phyloP scores from a whole-genome alignment of 495 filamentous ascomycete species.

The Annulohypoxylon nitens region DNA sequence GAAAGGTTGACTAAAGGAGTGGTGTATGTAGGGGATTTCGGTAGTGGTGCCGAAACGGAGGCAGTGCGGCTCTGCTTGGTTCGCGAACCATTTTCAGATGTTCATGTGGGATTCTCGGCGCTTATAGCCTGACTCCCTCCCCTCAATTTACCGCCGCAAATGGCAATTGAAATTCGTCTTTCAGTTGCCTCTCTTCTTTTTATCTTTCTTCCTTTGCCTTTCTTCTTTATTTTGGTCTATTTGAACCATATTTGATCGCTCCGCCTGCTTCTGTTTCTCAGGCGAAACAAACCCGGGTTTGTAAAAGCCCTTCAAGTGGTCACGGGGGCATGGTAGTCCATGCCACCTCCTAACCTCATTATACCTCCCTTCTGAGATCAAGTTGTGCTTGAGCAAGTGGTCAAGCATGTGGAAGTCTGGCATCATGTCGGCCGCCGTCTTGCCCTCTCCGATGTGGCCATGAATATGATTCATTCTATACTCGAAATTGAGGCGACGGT shows the following conservation, averaged over 20 bases:
- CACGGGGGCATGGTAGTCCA: constrained; percentile 37
- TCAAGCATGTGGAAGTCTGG: constrained; percentile 57
- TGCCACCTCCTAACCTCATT: constrained; percentile 22
- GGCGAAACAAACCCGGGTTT: constrained; percentile 7
- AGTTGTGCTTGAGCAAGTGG: constrained; percentile 45
- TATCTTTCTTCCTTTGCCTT: constrained; percentile 16
- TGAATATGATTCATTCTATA: constrained; percentile 62
- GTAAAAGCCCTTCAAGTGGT: constrained; percentile 16
- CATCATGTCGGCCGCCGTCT: constrained; percentile 44
- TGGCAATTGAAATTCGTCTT: neutral
- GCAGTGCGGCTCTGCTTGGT: constrained; percentile 19
- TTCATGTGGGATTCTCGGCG: constrained; percentile 21
- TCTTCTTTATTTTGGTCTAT: constrained; percentile 42
- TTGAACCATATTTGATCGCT: neutral
- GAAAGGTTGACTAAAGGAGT: neutral
- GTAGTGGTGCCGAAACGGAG: constrained; percentile 13
- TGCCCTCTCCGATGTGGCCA: constrained; percentile 51
- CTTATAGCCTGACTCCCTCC: constrained; percentile 24
- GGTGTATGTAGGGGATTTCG: constrained; percentile 14
- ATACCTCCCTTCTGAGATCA: constrained; percentile 42
- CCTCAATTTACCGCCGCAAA: constrained; percentile 12
- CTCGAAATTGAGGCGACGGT: constrained; percentile 47
- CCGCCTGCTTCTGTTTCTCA: constrained; percentile 24
- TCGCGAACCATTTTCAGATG: constrained; percentile 35
- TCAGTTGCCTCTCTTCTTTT: neutral